Conservation (phyloP, 441 rosid genomes). For the Raphanus hybrid region DNA sequence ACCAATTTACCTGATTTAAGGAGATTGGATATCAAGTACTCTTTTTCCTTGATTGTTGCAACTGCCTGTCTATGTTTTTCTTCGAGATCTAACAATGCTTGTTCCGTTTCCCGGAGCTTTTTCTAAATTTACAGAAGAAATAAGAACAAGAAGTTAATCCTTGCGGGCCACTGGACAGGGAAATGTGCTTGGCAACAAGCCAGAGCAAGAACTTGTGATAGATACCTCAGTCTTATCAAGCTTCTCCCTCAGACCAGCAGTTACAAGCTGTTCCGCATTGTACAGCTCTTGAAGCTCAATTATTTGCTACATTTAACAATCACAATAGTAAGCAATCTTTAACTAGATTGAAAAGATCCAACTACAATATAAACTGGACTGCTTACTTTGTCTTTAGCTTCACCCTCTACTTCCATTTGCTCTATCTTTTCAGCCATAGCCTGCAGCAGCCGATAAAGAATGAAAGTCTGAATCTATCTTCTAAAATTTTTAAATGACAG, state of each 20-base stretch:
- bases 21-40: conserved; percentile 83
- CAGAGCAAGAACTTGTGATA: conserved; percentile 29
- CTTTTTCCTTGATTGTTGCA: conserved; percentile 91
- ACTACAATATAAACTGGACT: conserved; percentile 10
- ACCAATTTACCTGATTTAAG: conserved; percentile 80
- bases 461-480: conserved; percentile 22
- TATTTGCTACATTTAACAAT: conserved; percentile 60
- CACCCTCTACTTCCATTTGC: conserved; percentile 83
- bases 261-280: conserved; percentile 69
- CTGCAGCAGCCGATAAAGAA: conserved; percentile 46
- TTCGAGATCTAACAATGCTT: conserved; percentile 77
- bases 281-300: conserved; percentile 86
- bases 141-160: conserved; percentile 17
- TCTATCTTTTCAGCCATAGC: conserved; percentile 99
- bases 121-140: conserved; percentile 52
- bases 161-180: background rate
- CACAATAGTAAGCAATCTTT: conserved; percentile 30
- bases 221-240: conserved; percentile 87
- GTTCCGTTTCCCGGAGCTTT: conserved; percentile 85
- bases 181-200: conserved; percentile 1
- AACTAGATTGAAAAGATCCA: conserved; percentile 14
- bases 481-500: conserved; percentile 22
- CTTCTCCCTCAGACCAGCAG: conserved; percentile 72
- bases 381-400: conserved; percentile 83
- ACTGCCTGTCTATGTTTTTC: conserved; percentile 92